A percentile compares a stretch with the other conserved stretches of the same genome.
phyloP scores from a whole-genome alignment of 1,284 basidiomycete genomes.

The Naganishia cerealis region DNA sequence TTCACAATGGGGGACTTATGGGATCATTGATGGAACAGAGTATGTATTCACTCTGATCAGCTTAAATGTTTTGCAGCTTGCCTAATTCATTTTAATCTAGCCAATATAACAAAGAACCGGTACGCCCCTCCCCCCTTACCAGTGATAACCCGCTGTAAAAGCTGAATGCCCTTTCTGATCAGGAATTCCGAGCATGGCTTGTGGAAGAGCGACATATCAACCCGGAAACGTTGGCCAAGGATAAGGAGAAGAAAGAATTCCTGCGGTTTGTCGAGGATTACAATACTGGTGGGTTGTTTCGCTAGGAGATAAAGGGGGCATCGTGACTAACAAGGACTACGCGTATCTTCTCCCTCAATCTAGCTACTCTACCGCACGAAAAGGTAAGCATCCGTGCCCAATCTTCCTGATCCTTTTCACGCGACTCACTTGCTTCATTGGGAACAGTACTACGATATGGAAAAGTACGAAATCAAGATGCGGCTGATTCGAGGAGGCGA shows the following conservation, averaged over 20 bases:
- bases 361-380: slow-evolving; percentile 82
- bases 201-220: slow-evolving; percentile 84
- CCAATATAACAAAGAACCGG: slow-evolving; percentile 36
- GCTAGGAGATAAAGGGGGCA: neutral
- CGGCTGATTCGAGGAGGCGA: slow-evolving; percentile 74
- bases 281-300: slow-evolving; percentile 68
- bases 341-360: neutral
- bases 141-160: neutral
- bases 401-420: neutral
- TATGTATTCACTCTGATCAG: slow-evolving; percentile 55
- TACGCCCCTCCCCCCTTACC: slow-evolving; percentile 16
- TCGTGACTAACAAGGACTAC: neutral
- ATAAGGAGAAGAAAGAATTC: slow-evolving; percentile 80
- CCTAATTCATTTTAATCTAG: neutral
- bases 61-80: neutral
- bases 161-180: slow-evolving; percentile 9
- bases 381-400: slow-evolving; percentile 55
- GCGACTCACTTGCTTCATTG: slow-evolving; percentile 3
- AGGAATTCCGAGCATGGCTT: slow-evolving; percentile 84
- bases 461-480: slow-evolving; percentile 76
- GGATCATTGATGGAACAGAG: slow-evolving; percentile 78
- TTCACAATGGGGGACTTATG: slow-evolving; percentile 81
- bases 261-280: slow-evolving; percentile 72
- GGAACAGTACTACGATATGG: slow-evolving; percentile 78
- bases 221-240: slow-evolving; percentile 77